Evolutionary conservation across 2,329 filamentous ascomycete genomes (phyloP), one percentile per base, ranked within the genome.

Genomic region (Venturia pyrina): DNA sequence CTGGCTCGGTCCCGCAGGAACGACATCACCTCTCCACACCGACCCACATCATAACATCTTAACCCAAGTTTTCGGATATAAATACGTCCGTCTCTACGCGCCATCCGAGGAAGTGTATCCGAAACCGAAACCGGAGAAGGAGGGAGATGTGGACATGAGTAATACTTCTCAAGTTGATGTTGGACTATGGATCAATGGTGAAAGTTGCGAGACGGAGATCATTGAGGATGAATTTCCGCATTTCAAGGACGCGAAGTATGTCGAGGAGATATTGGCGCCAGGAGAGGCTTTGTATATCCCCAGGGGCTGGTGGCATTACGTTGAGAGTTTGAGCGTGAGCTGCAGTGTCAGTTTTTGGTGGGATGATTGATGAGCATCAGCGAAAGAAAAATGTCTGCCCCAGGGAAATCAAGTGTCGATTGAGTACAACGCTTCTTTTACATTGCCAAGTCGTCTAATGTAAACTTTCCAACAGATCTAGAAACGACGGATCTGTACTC

Each of bases 261-360:
- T 89, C 43, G 95, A 99, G 72, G 87, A 87, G 66, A 83, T 98
- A 1, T 78, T 99, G 6, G 85, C 83, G 40, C 88, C 89, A 0
- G 95, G 93, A 0, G 92, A 99, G 64, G 89, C 87, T 69, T 74
- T 99, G 64, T 95, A 96, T 74, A 90, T 99, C 64, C 95, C 95
- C 0, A 83, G 91, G 5, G 95, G 93, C 0, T 99, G 95, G 93
- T 99, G 95, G 95, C 95, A 99, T 79, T 98, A 97, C 76, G 90
- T 98, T 3, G 83, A 90, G 67, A 91, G 91, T 62, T 74, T 98
- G 72, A 91, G 86, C 66, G 85, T 90, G 24, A 96, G 93, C 73
- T 93, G 96, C 72, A 97, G 93, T 70, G 92, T 98, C 15, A 97
- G 92, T 73, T 98, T 97, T 73, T 99, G 95, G 95, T 99, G 91